These are phyloP conservation scores for Boehmeria nivea DNA, from an alignment of 306 rosid genomes.

Conservation along the genomic window DNA sequence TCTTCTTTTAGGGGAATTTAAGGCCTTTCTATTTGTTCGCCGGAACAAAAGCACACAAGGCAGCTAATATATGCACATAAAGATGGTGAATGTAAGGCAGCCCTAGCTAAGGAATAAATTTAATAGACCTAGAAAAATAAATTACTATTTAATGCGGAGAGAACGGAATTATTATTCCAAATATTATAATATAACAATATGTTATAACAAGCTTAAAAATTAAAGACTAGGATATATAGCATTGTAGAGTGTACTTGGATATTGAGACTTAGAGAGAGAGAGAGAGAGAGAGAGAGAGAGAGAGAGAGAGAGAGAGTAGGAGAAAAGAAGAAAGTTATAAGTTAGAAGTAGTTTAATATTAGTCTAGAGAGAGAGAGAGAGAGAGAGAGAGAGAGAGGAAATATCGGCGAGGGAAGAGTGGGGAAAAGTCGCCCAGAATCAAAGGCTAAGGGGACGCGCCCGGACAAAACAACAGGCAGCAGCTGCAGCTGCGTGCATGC, in stretches of 20 bases:
- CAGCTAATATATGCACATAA: conserved; percentile 40
- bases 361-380: conserved; percentile 8
- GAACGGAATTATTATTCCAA: no score
- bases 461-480: conserved; percentile 21
- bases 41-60: conserved; percentile 27
- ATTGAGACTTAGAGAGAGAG: background rate
- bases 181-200: no score
- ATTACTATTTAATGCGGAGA: no score
- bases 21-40: conserved; percentile 27
- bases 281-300: conserved; percentile 4
- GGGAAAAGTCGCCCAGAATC: conserved; percentile 33
- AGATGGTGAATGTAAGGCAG: conserved; percentile 35
- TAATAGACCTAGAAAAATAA: no score
- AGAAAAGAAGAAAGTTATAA: background rate
- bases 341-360: background rate
- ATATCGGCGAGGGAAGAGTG: conserved; percentile 18
- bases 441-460: conserved; percentile 37
- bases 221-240: no score
- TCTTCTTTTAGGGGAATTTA: background rate
- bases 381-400: conserved; percentile 13
- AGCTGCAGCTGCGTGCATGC: no score
- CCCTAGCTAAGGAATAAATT: no score
- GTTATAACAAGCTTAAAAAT: no score
- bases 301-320: background rate
- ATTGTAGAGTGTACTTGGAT: no score